A percentile compares a stretch with the other conserved stretches of the same genome.
Conservation (phyloP, 345 rosid genomes). For the Gossypium herbaceum region DNA sequence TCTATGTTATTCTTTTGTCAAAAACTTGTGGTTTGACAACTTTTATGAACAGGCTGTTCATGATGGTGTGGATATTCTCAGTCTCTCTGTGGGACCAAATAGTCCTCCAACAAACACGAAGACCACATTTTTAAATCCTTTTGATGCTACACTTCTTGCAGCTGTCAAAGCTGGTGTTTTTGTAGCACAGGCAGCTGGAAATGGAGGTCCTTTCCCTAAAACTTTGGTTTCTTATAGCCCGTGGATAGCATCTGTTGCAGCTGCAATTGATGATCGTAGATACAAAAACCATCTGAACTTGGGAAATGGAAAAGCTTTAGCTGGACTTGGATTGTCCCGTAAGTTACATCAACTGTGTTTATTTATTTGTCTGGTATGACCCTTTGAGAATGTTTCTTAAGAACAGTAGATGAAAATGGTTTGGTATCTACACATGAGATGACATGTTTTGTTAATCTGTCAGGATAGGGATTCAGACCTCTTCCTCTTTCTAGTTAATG, state of each 20-base stretch:
- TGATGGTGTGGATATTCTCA: slow-evolving; percentile 96
- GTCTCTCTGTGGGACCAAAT: slow-evolving; percentile 94
- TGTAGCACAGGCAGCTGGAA: slow-evolving; percentile 98
- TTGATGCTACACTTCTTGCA: slow-evolving; percentile 90
- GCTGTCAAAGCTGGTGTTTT: slow-evolving; percentile 98
- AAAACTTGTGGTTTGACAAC: slow-evolving; percentile 15
- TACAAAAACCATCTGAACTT: slow-evolving; percentile 84
- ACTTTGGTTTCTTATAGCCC: slow-evolving; percentile 95
- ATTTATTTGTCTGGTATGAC: neutral
- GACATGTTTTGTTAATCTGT: neutral
- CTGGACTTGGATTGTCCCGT: slow-evolving; percentile 93
- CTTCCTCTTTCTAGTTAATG: neutral
- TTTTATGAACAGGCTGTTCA: slow-evolving; percentile 79
- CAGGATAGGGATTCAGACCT: neutral
- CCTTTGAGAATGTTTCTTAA: neutral
- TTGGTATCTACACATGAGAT: neutral
- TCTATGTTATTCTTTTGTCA: neutral
- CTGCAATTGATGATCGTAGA: slow-evolving; percentile 94
- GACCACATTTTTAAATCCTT: slow-evolving; percentile 88
- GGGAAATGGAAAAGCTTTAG: slow-evolving; percentile 80
- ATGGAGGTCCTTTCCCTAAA: slow-evolving; percentile 97
- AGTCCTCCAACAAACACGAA: slow-evolving; percentile 87
- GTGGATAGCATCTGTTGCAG: slow-evolving; percentile 94
- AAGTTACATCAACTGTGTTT: slow-evolving; percentile 28
- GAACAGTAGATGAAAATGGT: neutral